Evolutionary conservation across 768 basidiomycete species (phyloP), one percentile per base, ranked within the genome.

Genomic region (Suillus bovinus): DNA sequence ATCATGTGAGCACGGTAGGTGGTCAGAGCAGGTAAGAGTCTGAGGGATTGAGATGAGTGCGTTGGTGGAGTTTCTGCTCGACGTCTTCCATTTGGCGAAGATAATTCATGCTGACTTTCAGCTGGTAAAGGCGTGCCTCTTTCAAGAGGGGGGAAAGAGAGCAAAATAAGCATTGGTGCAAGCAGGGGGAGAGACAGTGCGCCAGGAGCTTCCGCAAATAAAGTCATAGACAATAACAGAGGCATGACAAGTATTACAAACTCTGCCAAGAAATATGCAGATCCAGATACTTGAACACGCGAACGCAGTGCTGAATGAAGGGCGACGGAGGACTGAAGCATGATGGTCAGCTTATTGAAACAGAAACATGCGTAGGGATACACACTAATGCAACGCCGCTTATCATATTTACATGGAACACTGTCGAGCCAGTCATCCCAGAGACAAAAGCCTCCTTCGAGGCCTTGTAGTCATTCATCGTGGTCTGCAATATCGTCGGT

Each of bases 1-100:
- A 99, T 89, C 95, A 98, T 96, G 70, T 97, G 92, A 3, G 95
- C 88, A 50, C 97, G 81, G 72, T 96, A 99, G 0, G 89, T 85
- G 13, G 94, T 93, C 61, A 99, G 73, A 44, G 93, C 89, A 1
- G 93, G 86, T 52, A 94, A 76, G 2, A 81, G 82, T n/a, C 78
- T 64, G 20, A 73, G 58, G n/a, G 67, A 29, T 34, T 66, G 33
- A 5, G 56, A 5, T 27, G 11, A 39, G 5, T 38, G 38, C 9
- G 36, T 42, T 6, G 56, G 34, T 14, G 61, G 47, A 16, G 58
- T 34, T 29, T 61, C 46, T 36, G 9, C 14, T 13, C 24, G 39
- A 39, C 36, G 54, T 56, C 55, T 39, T 56, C 38, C 55, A 27
- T 62, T 46, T 47, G 60, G 61, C 11, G 56, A 33, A 9, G 38